Evolutionary conservation across 768 basidiomycete genomes (phyloP).

Genomic region (Collybia mongolica): DNA sequence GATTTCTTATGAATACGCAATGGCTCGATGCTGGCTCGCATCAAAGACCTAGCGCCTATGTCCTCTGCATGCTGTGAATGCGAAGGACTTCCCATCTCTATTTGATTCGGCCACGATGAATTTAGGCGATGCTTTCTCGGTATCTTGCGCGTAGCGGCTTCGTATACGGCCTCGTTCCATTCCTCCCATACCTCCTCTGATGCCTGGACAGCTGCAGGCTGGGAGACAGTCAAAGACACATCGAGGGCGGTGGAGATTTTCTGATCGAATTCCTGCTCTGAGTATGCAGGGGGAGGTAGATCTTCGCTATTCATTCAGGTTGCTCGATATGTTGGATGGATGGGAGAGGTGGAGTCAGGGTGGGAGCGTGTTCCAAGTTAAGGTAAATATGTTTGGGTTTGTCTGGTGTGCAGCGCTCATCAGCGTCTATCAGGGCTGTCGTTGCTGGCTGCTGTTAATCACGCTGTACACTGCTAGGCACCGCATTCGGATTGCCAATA

Average conservation of each 20-base stretch:
- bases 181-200: conserved; percentile 48
- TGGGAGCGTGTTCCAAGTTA: background rate
- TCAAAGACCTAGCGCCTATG: background rate
- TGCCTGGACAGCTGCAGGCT: conserved; percentile 11
- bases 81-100: background rate
- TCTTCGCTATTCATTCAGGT: conserved; percentile 17
- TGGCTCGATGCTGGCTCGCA: conserved; percentile 23
- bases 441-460: background rate
- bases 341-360: conserved; percentile 4
- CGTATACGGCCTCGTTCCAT: conserved; percentile 44
- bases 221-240: conserved; percentile 32
- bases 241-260: conserved; percentile 45
- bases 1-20: conserved; percentile 33
- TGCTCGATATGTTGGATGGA: background rate
- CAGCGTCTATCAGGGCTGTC: background rate
- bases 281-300: conserved; percentile 44
- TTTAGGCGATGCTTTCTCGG: too few species aligned
- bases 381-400: background rate
- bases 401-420: background rate
- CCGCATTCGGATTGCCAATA: background rate
- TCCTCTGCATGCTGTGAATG: conserved; percentile 3
- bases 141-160: conserved; percentile 25
- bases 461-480: background rate
- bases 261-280: conserved; percentile 50
- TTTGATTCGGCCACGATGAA: too few species aligned